Evolutionary conservation across 1,284 basidiomycete species (phyloP).

Genomic region (Moesziomyces globuligerus): DNA sequence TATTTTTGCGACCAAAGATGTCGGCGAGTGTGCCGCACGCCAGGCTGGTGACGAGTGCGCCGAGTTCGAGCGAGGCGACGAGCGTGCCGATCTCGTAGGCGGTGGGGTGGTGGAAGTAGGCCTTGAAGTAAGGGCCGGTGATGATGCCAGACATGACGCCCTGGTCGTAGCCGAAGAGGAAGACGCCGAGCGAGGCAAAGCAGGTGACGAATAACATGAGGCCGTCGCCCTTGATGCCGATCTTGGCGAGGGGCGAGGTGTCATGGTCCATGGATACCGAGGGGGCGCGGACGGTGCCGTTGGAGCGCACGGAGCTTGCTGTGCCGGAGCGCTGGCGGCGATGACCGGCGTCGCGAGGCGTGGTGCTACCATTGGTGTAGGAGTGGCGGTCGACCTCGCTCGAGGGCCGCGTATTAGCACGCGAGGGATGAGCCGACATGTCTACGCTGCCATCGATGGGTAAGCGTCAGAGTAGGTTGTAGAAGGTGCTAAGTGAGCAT

Average conservation of each 20-base stretch:
- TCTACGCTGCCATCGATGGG: not conserved
- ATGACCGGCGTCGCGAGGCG: slow-evolving; percentile 20
- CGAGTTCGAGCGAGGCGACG: slow-evolving; percentile 86
- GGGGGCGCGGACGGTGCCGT: slow-evolving; percentile 34
- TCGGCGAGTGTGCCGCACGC: slow-evolving; percentile 89
- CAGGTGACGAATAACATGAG: slow-evolving; percentile 70
- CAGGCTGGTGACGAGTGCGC: slow-evolving; percentile 81
- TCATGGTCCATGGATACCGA: slow-evolving; percentile 33
- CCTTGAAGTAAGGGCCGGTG: slow-evolving; percentile 88
- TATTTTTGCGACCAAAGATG: slow-evolving; percentile 84
- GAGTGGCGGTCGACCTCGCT: slow-evolving; percentile 37
- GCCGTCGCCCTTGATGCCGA: slow-evolving; percentile 59
- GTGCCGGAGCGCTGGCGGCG: slow-evolving; percentile 26
- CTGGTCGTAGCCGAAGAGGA: slow-evolving; percentile 74
- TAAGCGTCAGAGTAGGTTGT: not conserved
- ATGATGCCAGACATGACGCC: slow-evolving; percentile 77
- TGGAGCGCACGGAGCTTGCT: slow-evolving; percentile 28
- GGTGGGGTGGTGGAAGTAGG: slow-evolving; percentile 74
- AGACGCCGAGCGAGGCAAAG: slow-evolving; percentile 87
- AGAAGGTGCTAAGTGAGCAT: not conserved
- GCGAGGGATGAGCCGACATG: slow-evolving; percentile 31
- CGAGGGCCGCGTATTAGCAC: slow-evolving; percentile 30
- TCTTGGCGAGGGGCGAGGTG: slow-evolving; percentile 54
- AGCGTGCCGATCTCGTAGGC: slow-evolving; percentile 73
- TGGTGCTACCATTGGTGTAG: slow-evolving; percentile 11